Evolutionary conservation across 768 basidiomycete genomes (phyloP).

Genomic region (Ramaria sp.): DNA sequence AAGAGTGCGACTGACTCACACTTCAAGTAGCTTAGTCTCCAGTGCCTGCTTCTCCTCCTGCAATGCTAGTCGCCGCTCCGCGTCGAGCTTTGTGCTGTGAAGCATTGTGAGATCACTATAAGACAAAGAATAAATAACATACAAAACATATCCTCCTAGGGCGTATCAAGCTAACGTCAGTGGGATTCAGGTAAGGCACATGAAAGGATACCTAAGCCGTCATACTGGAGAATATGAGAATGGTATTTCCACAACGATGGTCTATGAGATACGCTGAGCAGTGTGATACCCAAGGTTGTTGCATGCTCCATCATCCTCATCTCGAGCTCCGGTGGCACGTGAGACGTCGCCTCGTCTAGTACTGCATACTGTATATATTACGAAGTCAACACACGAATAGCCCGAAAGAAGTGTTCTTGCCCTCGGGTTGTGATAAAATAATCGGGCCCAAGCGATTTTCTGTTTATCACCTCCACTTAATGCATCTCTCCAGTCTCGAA

Average conservation of each 20-base stretch:
- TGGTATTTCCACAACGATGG: slow-evolving; percentile 93
- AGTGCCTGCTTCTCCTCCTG: slow-evolving; percentile 92
- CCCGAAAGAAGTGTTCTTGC: slow-evolving; percentile 26
- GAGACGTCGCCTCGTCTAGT: slow-evolving; percentile 90
- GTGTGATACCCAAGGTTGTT: slow-evolving; percentile 75
- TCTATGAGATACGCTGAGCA: slow-evolving; percentile 91
- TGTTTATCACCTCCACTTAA: slow-evolving; percentile 95
- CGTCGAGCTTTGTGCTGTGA: slow-evolving; percentile 73
- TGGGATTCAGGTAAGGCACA: background rate
- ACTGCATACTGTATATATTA: slow-evolving; percentile 67
- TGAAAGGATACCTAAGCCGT: slow-evolving; percentile 35
- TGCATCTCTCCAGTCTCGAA: slow-evolving; percentile 89
- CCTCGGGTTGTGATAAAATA: slow-evolving; percentile 94
- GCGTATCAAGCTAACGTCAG: background rate
- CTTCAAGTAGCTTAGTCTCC: slow-evolving; percentile 76
- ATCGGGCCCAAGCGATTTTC: slow-evolving; percentile 90
- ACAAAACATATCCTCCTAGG: slow-evolving; percentile 94
- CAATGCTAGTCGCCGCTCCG: slow-evolving; percentile 77
- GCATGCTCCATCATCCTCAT: slow-evolving; percentile 93
- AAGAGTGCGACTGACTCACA: slow-evolving; percentile 39
- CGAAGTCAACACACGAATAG: background rate
- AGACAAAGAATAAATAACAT: slow-evolving; percentile 21
- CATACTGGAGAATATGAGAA: slow-evolving; percentile 78
- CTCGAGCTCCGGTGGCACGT: slow-evolving; percentile 89
- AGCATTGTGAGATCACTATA: background rate